Evolutionary conservation across 768 basidiomycete genomes (phyloP).

Genomic region (Phanerochaete carnosa): DNA sequence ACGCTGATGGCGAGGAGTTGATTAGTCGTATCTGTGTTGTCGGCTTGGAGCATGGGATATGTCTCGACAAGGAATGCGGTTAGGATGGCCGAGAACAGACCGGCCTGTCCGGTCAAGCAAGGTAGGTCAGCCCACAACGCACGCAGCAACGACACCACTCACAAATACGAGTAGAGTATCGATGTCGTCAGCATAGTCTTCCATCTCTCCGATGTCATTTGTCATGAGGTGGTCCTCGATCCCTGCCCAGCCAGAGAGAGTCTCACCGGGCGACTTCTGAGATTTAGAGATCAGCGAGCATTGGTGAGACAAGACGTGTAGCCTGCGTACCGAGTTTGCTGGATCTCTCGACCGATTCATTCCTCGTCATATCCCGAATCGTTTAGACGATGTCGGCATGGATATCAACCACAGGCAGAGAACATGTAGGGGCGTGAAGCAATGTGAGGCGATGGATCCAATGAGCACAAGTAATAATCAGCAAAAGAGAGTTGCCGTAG

Average conservation of each 20-base stretch:
- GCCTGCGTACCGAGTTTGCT: too few relatives aligned
- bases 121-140: not conserved
- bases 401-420: too few relatives aligned
- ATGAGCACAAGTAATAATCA: too few relatives aligned
- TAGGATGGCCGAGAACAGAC: conserved; percentile 3
- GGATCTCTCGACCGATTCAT: too few relatives aligned
- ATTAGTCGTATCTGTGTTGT: not conserved
- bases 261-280: not conserved
- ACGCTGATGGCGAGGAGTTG: not conserved
- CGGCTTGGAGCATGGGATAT: not conserved
- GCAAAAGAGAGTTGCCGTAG: too few relatives aligned
- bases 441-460: too few relatives aligned
- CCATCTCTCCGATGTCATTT: conserved; percentile 2
- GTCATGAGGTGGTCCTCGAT: not conserved
- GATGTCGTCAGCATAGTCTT: conserved; percentile 11
- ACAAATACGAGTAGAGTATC: conserved; percentile 10
- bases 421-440: too few relatives aligned
- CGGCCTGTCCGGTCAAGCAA: conserved; percentile 6
- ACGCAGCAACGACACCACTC: not conserved
- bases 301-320: too few relatives aligned
- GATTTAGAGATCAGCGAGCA: too few relatives aligned
- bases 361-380: too few relatives aligned
- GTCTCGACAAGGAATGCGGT: conserved; percentile 6
- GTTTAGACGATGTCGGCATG: too few relatives aligned
- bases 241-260: not conserved